Base-by-base conservation (phyloP, 371 early-diverging fungal species). In the Syncephalastrum sp. region DNA sequence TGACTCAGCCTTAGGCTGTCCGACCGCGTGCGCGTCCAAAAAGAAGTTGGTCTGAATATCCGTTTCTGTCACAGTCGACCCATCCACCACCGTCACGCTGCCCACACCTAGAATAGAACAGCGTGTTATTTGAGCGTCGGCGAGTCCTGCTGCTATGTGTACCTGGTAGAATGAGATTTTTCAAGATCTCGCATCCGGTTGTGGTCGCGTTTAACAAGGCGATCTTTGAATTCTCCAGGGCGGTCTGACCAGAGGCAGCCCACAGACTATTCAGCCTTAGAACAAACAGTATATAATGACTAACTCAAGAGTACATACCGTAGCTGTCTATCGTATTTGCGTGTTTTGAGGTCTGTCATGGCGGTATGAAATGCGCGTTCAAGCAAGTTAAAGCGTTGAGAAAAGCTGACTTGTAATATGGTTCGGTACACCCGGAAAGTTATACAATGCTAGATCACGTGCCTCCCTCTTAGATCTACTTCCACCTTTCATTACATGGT, bases 151-250 rank as follows among this genome's bases (percentile, higher is more conserved):
- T 8, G n/a, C 43, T 19, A 1, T 43, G 0, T 13, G 59, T 84
- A 91, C 98, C 97, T 66, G 98, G 95, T 50, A 98, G 81, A 23
- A 97, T 85, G 19, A 98, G 80, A 65, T 98, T 96, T 72, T 98
- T 98, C 38, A 98, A 76, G 19, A 87, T 82, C 64, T 98, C 98
- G 33, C 94, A 87, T 3, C 94, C 96, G 13, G 89, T 86, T 3
- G 92, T 86, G 4, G 88, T 82, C 44, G 83, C 94, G 60, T 91
- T 85, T 27, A 98, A 53, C n/a, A 95, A 80, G 52, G 89, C 90
- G 42, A 98, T 82, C 27, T 86, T 82, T 13, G 96, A 82, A 38
- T 70, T 69, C 64, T 95, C 96, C 33, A 98, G 84, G 8, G 91
- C 91, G 3, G 82, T 70, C 73, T 98, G 97, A 15, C 98, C 98